Conservation (phyloP, 305 asterid species). For the Fraxinus nigra region DNA sequence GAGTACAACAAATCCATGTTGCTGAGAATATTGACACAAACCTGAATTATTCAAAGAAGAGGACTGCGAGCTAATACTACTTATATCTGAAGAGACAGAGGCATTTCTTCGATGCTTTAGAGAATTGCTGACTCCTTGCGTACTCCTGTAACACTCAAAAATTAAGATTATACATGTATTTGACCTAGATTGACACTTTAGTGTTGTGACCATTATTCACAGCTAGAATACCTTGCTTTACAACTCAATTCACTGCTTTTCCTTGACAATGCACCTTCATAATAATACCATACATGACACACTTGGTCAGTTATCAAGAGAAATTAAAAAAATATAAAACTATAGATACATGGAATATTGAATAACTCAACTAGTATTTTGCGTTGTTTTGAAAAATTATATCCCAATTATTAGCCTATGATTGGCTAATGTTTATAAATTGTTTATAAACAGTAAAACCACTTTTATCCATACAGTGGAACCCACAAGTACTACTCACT, state of each 20-base stretch:
- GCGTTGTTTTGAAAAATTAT: background rate
- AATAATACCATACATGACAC: slow-evolving; percentile 2
- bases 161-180: slow-evolving; percentile 2
- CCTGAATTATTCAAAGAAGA: slow-evolving; percentile 66
- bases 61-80: slow-evolving; percentile 57
- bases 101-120: slow-evolving; percentile 61
- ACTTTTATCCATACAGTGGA: background rate
- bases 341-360: background rate
- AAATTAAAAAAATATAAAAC: background rate
- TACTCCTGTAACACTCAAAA: slow-evolving; percentile 36
- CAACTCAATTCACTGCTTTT: slow-evolving; percentile 45
- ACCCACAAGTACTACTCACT: background rate
- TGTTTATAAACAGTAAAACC: background rate
- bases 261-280: slow-evolving; percentile 50
- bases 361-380: background rate
- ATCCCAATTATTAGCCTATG: background rate
- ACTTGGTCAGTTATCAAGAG: slow-evolving; percentile 9
- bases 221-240: slow-evolving; percentile 52
- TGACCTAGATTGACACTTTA: slow-evolving; percentile 1
- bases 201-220: slow-evolving; percentile 5
- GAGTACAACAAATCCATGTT: background rate
- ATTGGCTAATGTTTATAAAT: background rate
- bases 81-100: slow-evolving; percentile 79
- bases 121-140: slow-evolving; percentile 48
- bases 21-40: slow-evolving; percentile 22